These are phyloP conservation scores for Pleurozium schreberi DNA, from an alignment of 225 moss, liverwort and hornwort genomes.

Conservation along the genomic window DNA sequence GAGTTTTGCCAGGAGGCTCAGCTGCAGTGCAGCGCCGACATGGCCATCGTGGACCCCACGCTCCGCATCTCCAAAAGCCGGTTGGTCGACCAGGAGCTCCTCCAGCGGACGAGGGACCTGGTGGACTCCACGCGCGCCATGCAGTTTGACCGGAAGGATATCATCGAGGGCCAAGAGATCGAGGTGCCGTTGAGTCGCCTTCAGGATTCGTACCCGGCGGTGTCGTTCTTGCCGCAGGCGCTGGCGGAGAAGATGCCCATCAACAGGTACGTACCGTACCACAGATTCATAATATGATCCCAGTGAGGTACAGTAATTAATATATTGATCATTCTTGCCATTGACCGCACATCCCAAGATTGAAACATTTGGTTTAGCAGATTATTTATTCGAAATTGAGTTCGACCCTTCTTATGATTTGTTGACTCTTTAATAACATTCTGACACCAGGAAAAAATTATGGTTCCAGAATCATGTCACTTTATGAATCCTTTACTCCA, in stretches of 20 bases:
- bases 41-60: slow-evolving; percentile 23
- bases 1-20: slow-evolving; percentile 31
- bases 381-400: background rate
- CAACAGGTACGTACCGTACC: background rate
- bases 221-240: slow-evolving; percentile 25
- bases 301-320: background rate
- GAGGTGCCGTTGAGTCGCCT: background rate
- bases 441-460: background rate
- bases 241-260: slow-evolving; percentile 29
- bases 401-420: background rate
- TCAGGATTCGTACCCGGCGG: slow-evolving; percentile 5
- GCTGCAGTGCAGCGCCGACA: slow-evolving; percentile 25
- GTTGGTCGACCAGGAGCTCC: slow-evolving; percentile 2
- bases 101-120: slow-evolving; percentile 14
- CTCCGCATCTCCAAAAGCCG: slow-evolving; percentile 6
- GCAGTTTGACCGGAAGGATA: slow-evolving; percentile 2
- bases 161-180: slow-evolving; percentile 4
- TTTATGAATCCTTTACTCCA: background rate
- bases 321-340: background rate
- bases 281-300: background rate
- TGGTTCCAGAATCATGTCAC: background rate
- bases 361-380: background rate
- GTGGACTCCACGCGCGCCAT: slow-evolving; percentile 5
- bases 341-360: background rate
- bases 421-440: background rate